Percentiles rank a stretch among this genome's conserved stretches.
phyloP scores from a whole-genome alignment of 2,329 filamentous ascomycete species.

The Clarireedia homoeocarpa region DNA sequence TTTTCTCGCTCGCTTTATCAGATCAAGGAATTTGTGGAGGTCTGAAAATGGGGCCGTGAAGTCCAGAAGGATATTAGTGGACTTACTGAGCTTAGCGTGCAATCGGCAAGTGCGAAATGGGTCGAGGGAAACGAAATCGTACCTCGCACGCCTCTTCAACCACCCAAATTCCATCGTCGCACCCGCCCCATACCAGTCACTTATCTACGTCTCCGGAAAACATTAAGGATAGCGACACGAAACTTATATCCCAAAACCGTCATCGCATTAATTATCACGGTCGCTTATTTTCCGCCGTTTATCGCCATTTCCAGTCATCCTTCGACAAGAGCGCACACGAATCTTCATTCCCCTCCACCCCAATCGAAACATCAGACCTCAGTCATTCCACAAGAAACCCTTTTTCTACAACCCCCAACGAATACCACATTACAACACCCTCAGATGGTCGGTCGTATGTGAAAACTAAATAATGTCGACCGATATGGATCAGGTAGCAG shows the following conservation, averaged over 20 bases:
- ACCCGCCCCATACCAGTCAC: background rate
- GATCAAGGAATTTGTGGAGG: background rate
- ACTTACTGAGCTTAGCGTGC: background rate
- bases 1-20: background rate
- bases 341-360: conserved; percentile 6
- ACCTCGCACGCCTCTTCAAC: background rate
- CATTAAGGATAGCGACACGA: background rate
- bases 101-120: conserved; percentile 5
- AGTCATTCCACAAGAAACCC: background rate
- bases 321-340: conserved; percentile 1
- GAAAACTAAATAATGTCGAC: conserved; percentile 22
- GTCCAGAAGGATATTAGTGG: background rate
- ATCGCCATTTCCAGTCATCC: background rate
- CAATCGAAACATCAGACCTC: background rate
- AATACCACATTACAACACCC: background rate
- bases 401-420: background rate
- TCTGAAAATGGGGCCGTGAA: background rate
- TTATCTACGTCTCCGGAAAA: background rate
- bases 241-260: background rate
- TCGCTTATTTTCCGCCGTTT: conserved; percentile 1
- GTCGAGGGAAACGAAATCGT: conserved; percentile 10
- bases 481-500: conserved; percentile 19
- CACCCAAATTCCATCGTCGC: background rate
- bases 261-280: background rate
- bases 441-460: conserved; percentile 21